Evolutionary conservation across 2,329 filamentous ascomycete genomes (phyloP).

Genomic region (Arthrobotrys musiformis): DNA sequence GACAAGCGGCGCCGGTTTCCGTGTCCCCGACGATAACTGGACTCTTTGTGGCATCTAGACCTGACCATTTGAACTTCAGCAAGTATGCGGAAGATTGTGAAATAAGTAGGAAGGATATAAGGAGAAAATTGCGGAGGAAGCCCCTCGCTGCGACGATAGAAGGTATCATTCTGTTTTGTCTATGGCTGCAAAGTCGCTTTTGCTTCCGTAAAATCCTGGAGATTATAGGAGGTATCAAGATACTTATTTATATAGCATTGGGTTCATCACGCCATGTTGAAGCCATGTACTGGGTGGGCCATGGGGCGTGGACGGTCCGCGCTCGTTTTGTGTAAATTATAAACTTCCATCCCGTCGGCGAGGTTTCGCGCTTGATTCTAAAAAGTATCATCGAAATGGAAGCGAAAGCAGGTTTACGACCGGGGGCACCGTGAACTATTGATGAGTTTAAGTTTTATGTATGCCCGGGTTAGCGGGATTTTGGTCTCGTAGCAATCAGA

Average conservation of each 20-base stretch:
- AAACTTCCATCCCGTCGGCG: background rate
- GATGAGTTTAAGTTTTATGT: background rate
- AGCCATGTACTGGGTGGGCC: background rate
- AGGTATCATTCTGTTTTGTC: too few relatives aligned
- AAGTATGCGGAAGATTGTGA: background rate
- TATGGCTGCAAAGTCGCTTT: too few relatives aligned
- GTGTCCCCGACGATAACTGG: background rate
- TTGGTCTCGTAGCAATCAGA: background rate
- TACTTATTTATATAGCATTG: too few relatives aligned
- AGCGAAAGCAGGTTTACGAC: background rate
- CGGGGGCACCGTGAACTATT: too few relatives aligned
- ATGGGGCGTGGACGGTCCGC: background rate
- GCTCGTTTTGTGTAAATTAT: too few relatives aligned
- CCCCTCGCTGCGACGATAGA: too few relatives aligned
- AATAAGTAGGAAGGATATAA: background rate
- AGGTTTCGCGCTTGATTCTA: background rate
- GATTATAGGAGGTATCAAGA: too few relatives aligned
- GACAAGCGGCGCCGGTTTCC: background rate
- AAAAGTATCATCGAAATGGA: background rate
- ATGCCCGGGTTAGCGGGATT: background rate
- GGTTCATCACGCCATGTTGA: background rate
- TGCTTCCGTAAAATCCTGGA: too few relatives aligned
- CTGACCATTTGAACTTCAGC: conserved; percentile 10
- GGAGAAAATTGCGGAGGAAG: background rate
- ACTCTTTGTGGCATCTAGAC: background rate